phyloP scores from a whole-genome alignment of 2,329 filamentous ascomycete genomes.

The Ambrosiella cleistominuta region DNA sequence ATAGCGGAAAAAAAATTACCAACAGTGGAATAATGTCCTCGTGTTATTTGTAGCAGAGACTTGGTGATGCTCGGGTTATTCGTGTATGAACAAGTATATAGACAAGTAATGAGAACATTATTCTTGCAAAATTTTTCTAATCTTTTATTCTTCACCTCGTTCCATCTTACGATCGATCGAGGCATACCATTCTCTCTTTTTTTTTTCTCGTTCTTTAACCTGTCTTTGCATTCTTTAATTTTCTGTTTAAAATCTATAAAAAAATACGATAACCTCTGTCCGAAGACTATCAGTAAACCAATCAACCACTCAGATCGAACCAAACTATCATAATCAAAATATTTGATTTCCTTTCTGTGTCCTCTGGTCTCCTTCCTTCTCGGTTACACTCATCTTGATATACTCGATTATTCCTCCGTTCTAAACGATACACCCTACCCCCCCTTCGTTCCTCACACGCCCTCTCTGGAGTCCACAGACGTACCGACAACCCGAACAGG shows the following conservation, averaged over 20 bases:
- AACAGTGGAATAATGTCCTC: no score
- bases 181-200: neutral
- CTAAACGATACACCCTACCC: neutral
- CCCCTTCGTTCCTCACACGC: neutral
- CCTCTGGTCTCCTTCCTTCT: neutral
- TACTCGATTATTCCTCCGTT: neutral
- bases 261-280: neutral
- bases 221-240: neutral
- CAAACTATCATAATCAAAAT: neutral
- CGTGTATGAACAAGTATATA: neutral
- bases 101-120: neutral
- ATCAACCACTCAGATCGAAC: no score
- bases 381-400: neutral
- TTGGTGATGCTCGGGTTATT: no score
- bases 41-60: no score
- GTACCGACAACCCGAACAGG: neutral
- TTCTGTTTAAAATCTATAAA: neutral
- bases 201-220: neutral
- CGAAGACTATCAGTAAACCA: no score
- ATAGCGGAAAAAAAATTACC: no score
- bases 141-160: slow-evolving; percentile 6
- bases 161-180: neutral
- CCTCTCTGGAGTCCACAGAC: neutral
- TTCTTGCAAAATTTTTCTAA: neutral
- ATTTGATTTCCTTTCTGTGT: neutral